Conservation (phyloP, 1,284 basidiomycete species). For the Rhodotorula sp. region DNA sequence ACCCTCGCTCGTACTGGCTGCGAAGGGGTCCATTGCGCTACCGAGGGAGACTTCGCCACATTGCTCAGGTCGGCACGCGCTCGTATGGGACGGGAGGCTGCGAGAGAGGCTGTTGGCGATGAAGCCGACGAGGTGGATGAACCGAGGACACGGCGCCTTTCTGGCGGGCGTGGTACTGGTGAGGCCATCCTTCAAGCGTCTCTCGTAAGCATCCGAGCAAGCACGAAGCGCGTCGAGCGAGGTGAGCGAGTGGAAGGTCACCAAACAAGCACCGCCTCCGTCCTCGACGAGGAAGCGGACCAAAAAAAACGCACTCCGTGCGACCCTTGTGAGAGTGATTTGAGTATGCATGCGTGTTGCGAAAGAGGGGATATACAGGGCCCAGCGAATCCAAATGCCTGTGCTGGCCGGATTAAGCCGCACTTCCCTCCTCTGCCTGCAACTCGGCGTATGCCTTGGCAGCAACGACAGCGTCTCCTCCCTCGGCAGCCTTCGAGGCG, state of each 20-base stretch:
- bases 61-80: conserved; percentile 22
- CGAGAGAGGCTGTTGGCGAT: background rate
- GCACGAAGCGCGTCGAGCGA: too few relatives aligned
- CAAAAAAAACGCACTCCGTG: too few relatives aligned
- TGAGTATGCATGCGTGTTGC: too few relatives aligned
- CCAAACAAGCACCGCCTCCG: too few relatives aligned
- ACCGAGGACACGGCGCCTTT: conserved; percentile 20
- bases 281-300: too few relatives aligned
- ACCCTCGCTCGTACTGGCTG: conserved; percentile 19
- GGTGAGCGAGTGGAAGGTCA: too few relatives aligned
- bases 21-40: conserved; percentile 8
- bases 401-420: background rate
- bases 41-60: background rate
- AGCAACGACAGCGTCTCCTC: conserved; percentile 24
- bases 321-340: too few relatives aligned
- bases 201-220: background rate
- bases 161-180: conserved; percentile 25
- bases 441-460: conserved; percentile 7
- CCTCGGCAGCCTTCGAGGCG: conserved; percentile 27
- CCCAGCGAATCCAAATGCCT: background rate
- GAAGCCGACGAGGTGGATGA: conserved; percentile 2
- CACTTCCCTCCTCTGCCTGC: conserved; percentile 6
- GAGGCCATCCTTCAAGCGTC: background rate
- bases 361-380: background rate
- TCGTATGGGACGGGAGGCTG: conserved; percentile 8